A percentile compares a stretch with the other conserved stretches of the same genome.
Conservation (phyloP, 257 asterid genomes). For the Rehmannia glutinosa region DNA sequence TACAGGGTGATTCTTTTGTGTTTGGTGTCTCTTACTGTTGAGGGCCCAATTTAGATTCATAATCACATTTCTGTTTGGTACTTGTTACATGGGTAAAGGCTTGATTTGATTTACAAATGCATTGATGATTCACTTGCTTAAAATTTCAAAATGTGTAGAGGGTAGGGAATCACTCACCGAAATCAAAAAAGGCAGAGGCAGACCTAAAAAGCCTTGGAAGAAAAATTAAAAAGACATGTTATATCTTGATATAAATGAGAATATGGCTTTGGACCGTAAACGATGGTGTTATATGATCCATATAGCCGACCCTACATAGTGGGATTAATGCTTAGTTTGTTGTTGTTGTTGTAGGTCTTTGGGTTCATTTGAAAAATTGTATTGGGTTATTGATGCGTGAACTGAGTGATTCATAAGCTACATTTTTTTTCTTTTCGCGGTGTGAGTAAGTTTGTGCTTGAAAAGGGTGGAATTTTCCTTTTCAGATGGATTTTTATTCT, state of each 20-base stretch:
- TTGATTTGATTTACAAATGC: not conserved
- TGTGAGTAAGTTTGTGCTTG: not conserved
- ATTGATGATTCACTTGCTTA: not conserved
- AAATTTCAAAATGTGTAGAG: not conserved
- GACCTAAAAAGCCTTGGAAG: too few species aligned
- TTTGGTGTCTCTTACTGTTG: not conserved
- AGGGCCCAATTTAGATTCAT: not conserved
- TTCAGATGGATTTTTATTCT: too few species aligned
- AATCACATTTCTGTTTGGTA: not conserved
- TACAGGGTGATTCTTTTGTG: not conserved
- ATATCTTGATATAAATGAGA: too few species aligned
- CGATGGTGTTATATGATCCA: too few species aligned
- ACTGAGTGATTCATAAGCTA: not conserved
- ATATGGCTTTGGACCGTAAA: too few species aligned
- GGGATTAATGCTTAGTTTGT: too few species aligned
- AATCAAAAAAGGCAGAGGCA: not conserved
- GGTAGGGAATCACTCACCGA: too few species aligned
- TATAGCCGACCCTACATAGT: too few species aligned
- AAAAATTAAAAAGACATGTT: too few species aligned
- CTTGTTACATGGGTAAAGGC: not conserved
- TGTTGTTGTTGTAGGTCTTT: too few species aligned
- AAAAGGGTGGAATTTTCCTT: not conserved
- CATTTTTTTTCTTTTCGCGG: not conserved
- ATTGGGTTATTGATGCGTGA: not conserved
- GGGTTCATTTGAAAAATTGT: not conserved